Evolutionary conservation across 1,139 yeast genomes (phyloP), one percentile per base, ranked within the genome.

Genomic region (Taphrina confusa): DNA sequence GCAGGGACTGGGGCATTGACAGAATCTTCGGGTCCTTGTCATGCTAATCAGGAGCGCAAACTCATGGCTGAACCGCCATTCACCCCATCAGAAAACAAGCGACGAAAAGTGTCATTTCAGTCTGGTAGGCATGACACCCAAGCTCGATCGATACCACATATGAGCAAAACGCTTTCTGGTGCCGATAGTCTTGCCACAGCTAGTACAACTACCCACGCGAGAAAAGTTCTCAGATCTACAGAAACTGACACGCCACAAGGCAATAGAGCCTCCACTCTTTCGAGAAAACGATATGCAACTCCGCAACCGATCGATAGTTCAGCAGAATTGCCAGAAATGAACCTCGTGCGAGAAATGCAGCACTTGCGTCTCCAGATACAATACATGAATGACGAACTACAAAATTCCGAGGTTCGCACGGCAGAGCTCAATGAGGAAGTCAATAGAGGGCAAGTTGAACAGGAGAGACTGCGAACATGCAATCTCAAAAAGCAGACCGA

Each of bases 341-440:
- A 30, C 9, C 31, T 42, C 14, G 30, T 42, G 25, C 30, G 31
- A 25, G 47, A 42, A 14, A 42, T 42, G 47, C 42, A 37, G 6
- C 42, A 37, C 42, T 18, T 37, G 42, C 18, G 42, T 9, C 23
- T 6, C 20, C 42, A 25, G 4, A 16, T 37, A 9, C 25, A 18
- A 2, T 1, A 22, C 6, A 4, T 37, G 22, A 18, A 22, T 4
- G 6, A 2, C 42, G 42, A 37, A 6, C 6, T 37, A 2, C 22
- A 37, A 1, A n/a, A n/a, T n/a, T n/a, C n/a, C n/a, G n/a, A n/a
- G n/a, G n/a, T n/a, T n/a, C n/a, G n/a, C n/a, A n/a, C n/a, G n/a
- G n/a, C n/a, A n/a, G n/a, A n/a, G n/a, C n/a, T n/a, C n/a, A n/a
- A n/a, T n/a, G n/a, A n/a, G n/a, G n/a, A n/a, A n/a, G 4, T 6